Percentiles rank a stretch among this genome's conserved stretches.
These are phyloP conservation scores for Neolentinus lepideus DNA, from an alignment of 1,284 basidiomycete genomes.

Conservation along the genomic window DNA sequence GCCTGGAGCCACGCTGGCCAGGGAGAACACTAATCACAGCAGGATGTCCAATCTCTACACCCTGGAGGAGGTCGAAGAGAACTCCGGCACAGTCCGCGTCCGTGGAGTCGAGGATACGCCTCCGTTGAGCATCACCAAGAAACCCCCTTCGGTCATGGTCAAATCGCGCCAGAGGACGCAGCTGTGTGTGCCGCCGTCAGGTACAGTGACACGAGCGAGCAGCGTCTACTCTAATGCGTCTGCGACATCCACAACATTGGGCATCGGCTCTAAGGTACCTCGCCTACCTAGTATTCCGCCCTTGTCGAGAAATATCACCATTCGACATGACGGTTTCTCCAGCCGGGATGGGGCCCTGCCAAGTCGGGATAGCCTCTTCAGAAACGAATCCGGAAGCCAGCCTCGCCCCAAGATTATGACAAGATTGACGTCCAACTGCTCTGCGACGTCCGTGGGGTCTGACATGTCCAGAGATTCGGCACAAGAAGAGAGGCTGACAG, in stretches of 20 bases:
- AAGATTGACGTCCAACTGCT: slow-evolving; percentile 25
- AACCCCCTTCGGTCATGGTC: neutral
- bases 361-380: slow-evolving; percentile 11
- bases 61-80: slow-evolving; percentile 13
- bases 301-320: slow-evolving; percentile 9
- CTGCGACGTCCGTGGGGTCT: slow-evolving; percentile 23
- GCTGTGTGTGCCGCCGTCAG: neutral
- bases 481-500: slow-evolving; percentile 19
- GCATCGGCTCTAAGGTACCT: slow-evolving; percentile 6
- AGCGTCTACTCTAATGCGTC: slow-evolving; percentile 22
- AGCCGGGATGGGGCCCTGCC: neutral
- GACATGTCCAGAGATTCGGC: slow-evolving; percentile 23
- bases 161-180: neutral
- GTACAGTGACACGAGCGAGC: slow-evolving; percentile 5
- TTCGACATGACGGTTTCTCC: neutral
- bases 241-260: neutral
- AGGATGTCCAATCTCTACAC: slow-evolving; percentile 11
- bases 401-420: slow-evolving; percentile 14
- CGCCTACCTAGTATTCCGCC: slow-evolving; percentile 15
- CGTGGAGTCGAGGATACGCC: slow-evolving; percentile 6
- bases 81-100: slow-evolving; percentile 13
- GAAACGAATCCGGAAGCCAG: slow-evolving; percentile 13
- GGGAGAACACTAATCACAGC: neutral
- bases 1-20: slow-evolving; percentile 1
- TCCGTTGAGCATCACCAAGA: slow-evolving; percentile 11